Conservation (phyloP, 441 rosid genomes). For the Eruca vesicaria region DNA sequence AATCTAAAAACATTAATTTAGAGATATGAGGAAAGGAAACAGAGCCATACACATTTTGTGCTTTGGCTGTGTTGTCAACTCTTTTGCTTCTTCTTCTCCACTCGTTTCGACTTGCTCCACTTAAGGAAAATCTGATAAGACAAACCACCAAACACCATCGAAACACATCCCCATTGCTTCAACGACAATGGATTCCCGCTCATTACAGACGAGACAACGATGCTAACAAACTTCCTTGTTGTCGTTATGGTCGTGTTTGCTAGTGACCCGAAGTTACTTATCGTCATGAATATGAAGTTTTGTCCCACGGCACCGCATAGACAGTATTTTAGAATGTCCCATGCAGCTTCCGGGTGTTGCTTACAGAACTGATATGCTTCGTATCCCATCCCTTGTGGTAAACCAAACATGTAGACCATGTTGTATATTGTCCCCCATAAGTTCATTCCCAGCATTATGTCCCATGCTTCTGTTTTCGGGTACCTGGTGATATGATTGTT, state of each 20-base stretch:
- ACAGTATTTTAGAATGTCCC: conserved; percentile 84
- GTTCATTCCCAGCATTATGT: conserved; percentile 96
- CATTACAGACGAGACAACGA: conserved; percentile 78
- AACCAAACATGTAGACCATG: conserved; percentile 85
- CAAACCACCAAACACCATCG: conserved; percentile 92
- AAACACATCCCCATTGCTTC: conserved; percentile 93
- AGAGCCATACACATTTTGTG: neutral
- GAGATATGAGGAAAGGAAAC: neutral
- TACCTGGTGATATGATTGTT: conserved; percentile 46
- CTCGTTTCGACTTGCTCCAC: conserved; percentile 73
- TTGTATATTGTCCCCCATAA: conserved; percentile 94
- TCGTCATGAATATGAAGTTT: conserved; percentile 92
- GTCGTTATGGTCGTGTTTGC: conserved; percentile 96
- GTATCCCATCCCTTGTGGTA: conserved; percentile 70
- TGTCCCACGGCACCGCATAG: conserved; percentile 96
- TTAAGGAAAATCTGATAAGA: conserved; percentile 90
- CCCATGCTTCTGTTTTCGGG: conserved; percentile 90
- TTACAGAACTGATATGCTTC: conserved; percentile 74
- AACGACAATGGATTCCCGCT: conserved; percentile 86
- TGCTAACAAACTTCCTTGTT: conserved; percentile 90
- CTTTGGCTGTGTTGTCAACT: conserved; percentile 25
- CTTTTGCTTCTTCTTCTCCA: conserved; percentile 67
- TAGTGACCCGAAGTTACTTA: conserved; percentile 87
- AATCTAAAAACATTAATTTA: neutral
- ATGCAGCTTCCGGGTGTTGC: conserved; percentile 86